A percentile compares a stretch with the other conserved stretches of the same genome.
Evolutionary conservation across 1,284 basidiomycete genomes (phyloP).

Genomic region (Austroboletus niveus): DNA sequence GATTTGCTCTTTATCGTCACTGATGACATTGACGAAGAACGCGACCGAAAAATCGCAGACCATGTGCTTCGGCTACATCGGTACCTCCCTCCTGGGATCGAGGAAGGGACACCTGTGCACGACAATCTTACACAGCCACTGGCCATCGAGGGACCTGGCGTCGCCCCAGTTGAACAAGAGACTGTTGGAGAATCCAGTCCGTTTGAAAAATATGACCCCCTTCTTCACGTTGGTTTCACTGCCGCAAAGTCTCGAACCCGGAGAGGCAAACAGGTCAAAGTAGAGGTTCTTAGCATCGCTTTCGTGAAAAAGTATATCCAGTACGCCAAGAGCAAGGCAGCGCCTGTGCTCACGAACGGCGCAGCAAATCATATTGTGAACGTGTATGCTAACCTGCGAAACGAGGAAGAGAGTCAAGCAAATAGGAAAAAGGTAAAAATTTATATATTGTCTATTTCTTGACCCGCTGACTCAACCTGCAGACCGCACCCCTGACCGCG

Average conservation of each 20-base stretch:
- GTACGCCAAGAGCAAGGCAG: constrained; percentile 88
- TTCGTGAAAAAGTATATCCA: constrained; percentile 99
- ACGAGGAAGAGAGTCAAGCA: constrained; percentile 82
- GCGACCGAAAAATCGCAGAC: constrained; percentile 94
- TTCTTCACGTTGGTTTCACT: constrained; percentile 85
- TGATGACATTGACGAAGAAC: constrained; percentile 94
- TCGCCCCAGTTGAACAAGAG: constrained; percentile 53
- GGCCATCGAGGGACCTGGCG: constrained; percentile 74
- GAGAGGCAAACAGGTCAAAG: constrained; percentile 60
- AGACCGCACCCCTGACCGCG: constrained; percentile 97
- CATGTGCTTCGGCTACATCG: constrained; percentile 98
- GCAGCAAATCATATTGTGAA: constrained; percentile 95
- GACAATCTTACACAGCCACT: constrained; percentile 90
- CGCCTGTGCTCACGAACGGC: constrained; percentile 87
- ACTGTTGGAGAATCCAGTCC: constrained; percentile 65
- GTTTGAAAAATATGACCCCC: constrained; percentile 96
- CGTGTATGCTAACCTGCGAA: constrained; percentile 89
- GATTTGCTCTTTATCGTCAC: constrained; percentile 98
- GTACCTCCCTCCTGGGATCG: constrained; percentile 93
- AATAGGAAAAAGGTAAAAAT: constrained; percentile 83
- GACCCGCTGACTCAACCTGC: constrained; percentile 9
- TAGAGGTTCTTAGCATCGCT: constrained; percentile 87
- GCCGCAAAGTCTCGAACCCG: constrained; percentile 54
- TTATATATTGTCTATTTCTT: constrained; percentile 11
- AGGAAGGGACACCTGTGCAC: constrained; percentile 88